Base-by-base conservation (phyloP, 371 early-diverging fungal genomes). In the Nematocida displodere region DNA sequence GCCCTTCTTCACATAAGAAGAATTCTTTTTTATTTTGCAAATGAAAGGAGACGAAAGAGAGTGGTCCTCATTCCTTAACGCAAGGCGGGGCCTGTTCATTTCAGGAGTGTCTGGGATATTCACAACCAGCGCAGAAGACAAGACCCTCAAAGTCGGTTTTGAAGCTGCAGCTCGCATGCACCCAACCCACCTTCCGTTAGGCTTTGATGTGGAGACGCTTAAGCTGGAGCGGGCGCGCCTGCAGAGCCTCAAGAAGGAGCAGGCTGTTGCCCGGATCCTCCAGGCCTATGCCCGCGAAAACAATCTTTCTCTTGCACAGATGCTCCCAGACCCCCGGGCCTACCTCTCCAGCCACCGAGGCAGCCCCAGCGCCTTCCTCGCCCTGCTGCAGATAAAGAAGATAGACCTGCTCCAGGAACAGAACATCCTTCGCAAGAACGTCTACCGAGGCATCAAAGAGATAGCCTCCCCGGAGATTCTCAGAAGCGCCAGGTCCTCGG, bases 1-100 rank as follows among this genome's bases (percentile, higher is more conserved):
- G 78, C 88, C 90, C 49, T 96, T 91, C 83, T 95, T 97, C 50
- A 34, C 52, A n/a, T 24, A 68, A 59, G 22, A 15, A 39, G 2
- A n/a, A 24, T 49, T 53, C n/a, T n/a, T 67, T 67, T 67, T 66
- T 66, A 49, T 55, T 40, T 34, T 66, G 47, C 48, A 17, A 20
- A 67, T 67, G 68, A 54, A 58, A 58, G 33, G 68, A 7, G 68
- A 67, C 59, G 55, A 67, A 58, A 55, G 68, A 56, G 68, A 67
- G 34, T 67, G 68, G 68, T 33, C 58, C 29, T 55, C 68, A 37
- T 67, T 67, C 39, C 46, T 67, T 26, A 67, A 67, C 44, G 36
- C 68, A 8, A 22, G 68, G 15, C 13, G 58, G 33, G 68, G 68
- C 7, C 29, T 67, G 4, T 67, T 67, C 56, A 58, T 67, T 8